Percentiles rank a stretch among this genome's conserved stretches.
Conservation (phyloP, 2,329 filamentous ascomycete genomes). For the Coleophoma cylindrospora region DNA sequence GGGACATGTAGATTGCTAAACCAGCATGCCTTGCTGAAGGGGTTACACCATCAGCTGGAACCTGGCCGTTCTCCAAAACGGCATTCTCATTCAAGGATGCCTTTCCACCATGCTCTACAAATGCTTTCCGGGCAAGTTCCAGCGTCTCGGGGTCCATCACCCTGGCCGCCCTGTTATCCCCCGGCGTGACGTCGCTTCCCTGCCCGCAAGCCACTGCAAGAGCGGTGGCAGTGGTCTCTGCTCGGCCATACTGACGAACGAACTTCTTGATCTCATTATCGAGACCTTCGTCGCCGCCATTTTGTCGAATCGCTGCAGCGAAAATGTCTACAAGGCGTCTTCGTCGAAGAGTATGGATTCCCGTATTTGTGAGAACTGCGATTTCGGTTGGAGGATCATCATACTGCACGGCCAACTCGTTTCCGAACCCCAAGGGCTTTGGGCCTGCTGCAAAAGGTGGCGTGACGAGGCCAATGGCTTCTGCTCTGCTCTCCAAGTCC, state of each 20-base stretch:
- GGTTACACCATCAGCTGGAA: slow-evolving; percentile 75
- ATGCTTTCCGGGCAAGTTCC: slow-evolving; percentile 78
- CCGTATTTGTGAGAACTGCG: slow-evolving; percentile 85
- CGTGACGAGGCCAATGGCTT: slow-evolving; percentile 75
- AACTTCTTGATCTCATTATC: slow-evolving; percentile 81
- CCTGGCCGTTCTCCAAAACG: slow-evolving; percentile 49
- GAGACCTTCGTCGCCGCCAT: slow-evolving; percentile 71
- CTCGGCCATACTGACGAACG: slow-evolving; percentile 78
- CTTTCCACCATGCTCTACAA: slow-evolving; percentile 89
- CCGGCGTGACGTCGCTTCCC: slow-evolving; percentile 68
- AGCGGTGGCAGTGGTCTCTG: slow-evolving; percentile 85
- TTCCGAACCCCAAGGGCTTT: slow-evolving; percentile 77
- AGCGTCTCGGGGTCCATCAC: slow-evolving; percentile 80
- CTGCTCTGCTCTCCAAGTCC: slow-evolving; percentile 65
- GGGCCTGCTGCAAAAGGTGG: slow-evolving; percentile 64
- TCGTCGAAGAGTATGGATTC: slow-evolving; percentile 80
- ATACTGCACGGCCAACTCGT: slow-evolving; percentile 94
- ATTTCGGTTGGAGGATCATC: slow-evolving; percentile 78
- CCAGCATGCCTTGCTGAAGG: slow-evolving; percentile 89
- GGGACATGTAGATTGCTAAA: slow-evolving; percentile 79
- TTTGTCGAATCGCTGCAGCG: slow-evolving; percentile 70
- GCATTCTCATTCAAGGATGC: slow-evolving; percentile 79
- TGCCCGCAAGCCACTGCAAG: slow-evolving; percentile 94
- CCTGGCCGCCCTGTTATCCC: slow-evolving; percentile 64
- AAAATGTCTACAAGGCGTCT: slow-evolving; percentile 89